A percentile compares a stretch with the other conserved stretches of the same genome.
Conservation (phyloP, 2,329 filamentous ascomycete genomes). For the Chrysoporthe deuterocubensis region DNA sequence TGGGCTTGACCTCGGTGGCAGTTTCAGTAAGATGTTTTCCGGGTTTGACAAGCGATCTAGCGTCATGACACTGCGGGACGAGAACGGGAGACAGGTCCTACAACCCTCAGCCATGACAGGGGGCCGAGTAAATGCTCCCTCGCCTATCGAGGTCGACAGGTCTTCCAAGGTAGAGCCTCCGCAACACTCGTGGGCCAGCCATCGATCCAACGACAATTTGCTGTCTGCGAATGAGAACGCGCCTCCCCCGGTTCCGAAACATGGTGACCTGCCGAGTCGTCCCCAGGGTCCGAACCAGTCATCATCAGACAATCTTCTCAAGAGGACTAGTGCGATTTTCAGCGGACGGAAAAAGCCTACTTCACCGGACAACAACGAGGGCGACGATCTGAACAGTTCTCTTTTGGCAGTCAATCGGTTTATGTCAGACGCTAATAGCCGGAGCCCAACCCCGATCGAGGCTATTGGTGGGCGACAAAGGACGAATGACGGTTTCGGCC, state of each 20-base stretch:
- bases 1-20: conserved; percentile 58
- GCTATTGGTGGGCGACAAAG: conserved; percentile 39
- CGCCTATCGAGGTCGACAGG: conserved; percentile 53
- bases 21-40: conserved; percentile 61
- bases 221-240: conserved; percentile 44
- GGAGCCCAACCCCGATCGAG: conserved; percentile 33
- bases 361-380: conserved; percentile 35
- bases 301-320: conserved; percentile 39
- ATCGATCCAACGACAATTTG: conserved; percentile 54
- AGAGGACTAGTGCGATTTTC: conserved; percentile 37
- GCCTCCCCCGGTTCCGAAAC: conserved; percentile 45
- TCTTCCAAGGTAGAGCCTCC: conserved; percentile 50
- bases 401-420: conserved; percentile 54
- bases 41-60: conserved; percentile 61
- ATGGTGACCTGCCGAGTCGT: conserved; percentile 31
- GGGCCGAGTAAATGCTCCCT: conserved; percentile 50
- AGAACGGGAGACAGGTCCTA: conserved; percentile 41
- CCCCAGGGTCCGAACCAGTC: conserved; percentile 27
- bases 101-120: conserved; percentile 51
- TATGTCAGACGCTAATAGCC: conserved; percentile 38
- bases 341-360: conserved; percentile 33
- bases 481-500: conserved; percentile 42
- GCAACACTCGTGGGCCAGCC: conserved; percentile 56
- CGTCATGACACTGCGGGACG: conserved; percentile 50
- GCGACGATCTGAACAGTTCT: conserved; percentile 57